phyloP scores from a whole-genome alignment of 768 basidiomycete species.

The Leccinum pellstonianum region DNA sequence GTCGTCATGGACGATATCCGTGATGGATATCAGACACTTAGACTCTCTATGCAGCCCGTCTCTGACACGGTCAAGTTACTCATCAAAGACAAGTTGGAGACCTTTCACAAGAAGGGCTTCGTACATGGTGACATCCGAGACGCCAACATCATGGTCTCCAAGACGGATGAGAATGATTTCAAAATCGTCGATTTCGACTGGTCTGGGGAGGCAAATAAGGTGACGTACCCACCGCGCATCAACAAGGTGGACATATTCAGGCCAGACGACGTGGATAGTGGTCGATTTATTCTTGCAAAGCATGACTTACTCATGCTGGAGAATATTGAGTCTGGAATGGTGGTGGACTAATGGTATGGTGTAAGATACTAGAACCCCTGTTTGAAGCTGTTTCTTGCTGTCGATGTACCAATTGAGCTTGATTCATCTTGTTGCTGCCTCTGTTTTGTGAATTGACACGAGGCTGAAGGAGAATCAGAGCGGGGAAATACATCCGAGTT shows the following conservation, averaged over 20 bases:
- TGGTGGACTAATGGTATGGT: too few relatives aligned
- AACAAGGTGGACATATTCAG: background rate
- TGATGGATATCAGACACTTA: background rate
- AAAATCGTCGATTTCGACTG: background rate
- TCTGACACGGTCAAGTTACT: background rate
- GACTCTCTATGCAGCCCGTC: too few relatives aligned
- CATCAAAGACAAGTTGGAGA: background rate
- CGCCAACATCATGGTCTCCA: background rate
- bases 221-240: background rate
- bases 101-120: background rate
- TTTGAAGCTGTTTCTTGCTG: too few relatives aligned
- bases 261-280: background rate
- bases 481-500: too few relatives aligned
- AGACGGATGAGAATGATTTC: background rate
- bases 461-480: too few relatives aligned
- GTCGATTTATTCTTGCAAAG: background rate
- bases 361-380: too few relatives aligned
- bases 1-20: conserved; percentile 32
- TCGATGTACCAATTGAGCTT: too few relatives aligned
- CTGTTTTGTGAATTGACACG: too few relatives aligned
- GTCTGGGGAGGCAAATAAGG: background rate
- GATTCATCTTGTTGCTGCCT: too few relatives aligned
- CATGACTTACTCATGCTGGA: background rate
- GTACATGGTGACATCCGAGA: background rate
- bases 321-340: background rate